Conservation (phyloP, 2,329 filamentous ascomycete species). For the Alternaria infectoria region DNA sequence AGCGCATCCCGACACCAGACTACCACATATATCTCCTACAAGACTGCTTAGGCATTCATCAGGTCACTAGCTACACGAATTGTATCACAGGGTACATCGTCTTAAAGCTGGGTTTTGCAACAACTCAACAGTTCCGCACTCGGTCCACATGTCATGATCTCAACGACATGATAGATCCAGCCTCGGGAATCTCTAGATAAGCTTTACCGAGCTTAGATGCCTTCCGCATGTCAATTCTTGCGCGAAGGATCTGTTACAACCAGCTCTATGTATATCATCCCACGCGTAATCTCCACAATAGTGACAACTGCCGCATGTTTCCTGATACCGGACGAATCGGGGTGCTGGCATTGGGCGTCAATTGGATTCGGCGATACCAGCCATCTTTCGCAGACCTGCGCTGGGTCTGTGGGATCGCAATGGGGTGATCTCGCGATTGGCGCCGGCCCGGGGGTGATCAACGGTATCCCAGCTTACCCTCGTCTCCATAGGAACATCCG, state of each 20-base stretch:
- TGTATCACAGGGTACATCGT: neutral
- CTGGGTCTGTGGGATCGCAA: neutral
- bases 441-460: conserved; percentile 16
- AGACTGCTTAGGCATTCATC: neutral
- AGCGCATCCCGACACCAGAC: neutral
- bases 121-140: neutral
- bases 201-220: neutral
- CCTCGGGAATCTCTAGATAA: neutral
- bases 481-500: conserved; percentile 13
- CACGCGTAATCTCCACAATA: conserved; percentile 4
- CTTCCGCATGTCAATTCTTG: neutral
- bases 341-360: neutral
- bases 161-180: neutral
- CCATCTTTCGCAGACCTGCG: conserved; percentile 1
- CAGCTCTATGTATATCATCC: neutral
- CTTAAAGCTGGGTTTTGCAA: neutral
- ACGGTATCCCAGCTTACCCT: conserved; percentile 17
- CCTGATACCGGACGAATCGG: neutral
- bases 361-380: conserved; percentile 3
- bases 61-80: neutral
- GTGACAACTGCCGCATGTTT: neutral
- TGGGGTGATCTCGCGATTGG: conserved; percentile 14
- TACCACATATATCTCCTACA: neutral
- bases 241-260: neutral
- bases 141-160: neutral